Base-by-base conservation (phyloP, 805 yeast species). In the Teunomyces stri region DNA sequence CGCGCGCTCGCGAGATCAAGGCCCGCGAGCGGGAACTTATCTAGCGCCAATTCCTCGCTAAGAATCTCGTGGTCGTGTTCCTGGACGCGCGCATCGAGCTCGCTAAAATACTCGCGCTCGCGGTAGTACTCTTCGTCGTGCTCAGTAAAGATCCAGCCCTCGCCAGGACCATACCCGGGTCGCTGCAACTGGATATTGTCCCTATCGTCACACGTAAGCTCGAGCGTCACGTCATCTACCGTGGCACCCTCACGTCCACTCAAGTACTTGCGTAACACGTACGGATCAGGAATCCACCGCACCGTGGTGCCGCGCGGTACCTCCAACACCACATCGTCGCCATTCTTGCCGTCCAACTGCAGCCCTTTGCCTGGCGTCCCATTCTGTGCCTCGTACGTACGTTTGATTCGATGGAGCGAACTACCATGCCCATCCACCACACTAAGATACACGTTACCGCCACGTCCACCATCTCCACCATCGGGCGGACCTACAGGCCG, bases 401-500 rank as follows among this genome's bases (percentile, higher is more conserved):
- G 78, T 50, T 78, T 78, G 25, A 92, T 58, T 50, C 82, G 81
- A 56, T 89, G 89, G 49, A 94, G 65, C 3, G 94, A 84, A 31
- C 82, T 79, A 37, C 87, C 57, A 18, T 87, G 87, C 38, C 41
- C 37, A 43, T 80, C 80, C 1, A 84, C 82, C 2, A 96, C 96
- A 60, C 85, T 88, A 2, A 94, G 80, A 61, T 85, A 92, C 2
- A 94, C 78, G 45, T 84, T 76, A 2, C 99, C 99, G 18, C 99
- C 99, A 51, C 75, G 70, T 4, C 98, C 99, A 27, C 99, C 99
- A 68, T 94, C 97, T 7, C 99, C 99, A n/a, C 99, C 99, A 65
- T 91, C 96, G 0, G 99, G 96, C 0, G 99, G 98, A 0, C 99
- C 99, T 15, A 78, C 76, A 0, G 96, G 76, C 37, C 88, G 69